Evolutionary conservation across 2,329 filamentous ascomycete species (phyloP).

Genomic region (Cercospora zeina): DNA sequence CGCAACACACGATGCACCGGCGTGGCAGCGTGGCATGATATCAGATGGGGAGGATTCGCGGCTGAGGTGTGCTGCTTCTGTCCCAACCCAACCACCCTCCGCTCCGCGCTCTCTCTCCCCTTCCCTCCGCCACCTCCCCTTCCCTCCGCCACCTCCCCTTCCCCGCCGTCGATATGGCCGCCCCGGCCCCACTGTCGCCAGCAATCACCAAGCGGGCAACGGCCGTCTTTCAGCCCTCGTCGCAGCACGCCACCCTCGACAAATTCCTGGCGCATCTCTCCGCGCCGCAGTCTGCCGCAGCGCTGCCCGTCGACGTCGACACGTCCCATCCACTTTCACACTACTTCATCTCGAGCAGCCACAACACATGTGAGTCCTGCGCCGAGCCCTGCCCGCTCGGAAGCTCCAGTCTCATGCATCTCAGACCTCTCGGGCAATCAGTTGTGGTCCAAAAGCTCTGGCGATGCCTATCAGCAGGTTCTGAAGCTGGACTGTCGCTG

Average conservation of each 20-base stretch:
- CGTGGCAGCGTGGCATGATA: no score
- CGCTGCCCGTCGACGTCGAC: conserved; percentile 33
- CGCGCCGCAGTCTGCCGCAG: conserved; percentile 24
- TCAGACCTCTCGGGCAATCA: conserved; percentile 74
- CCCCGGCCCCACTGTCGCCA: conserved; percentile 7
- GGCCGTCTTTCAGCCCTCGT: conserved; percentile 26
- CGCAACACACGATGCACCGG: not conserved
- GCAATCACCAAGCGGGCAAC: conserved; percentile 34
- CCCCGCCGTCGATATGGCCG: not conserved
- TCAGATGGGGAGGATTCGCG: not conserved
- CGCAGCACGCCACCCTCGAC: conserved; percentile 36
- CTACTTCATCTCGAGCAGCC: conserved; percentile 92
- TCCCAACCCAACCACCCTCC: not conserved
- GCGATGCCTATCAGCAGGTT: conserved; percentile 70
- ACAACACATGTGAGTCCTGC: conserved; percentile 81
- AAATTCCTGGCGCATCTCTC: conserved; percentile 49
- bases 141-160: not conserved
- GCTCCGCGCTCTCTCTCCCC: not conserved
- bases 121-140: not conserved
- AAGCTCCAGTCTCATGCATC: conserved; percentile 65
- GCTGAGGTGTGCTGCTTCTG: not conserved
- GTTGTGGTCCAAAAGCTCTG: conserved; percentile 72
- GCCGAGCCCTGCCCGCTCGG: conserved; percentile 46
- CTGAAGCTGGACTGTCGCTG: conserved; percentile 78
- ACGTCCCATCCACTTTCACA: conserved; percentile 66